A percentile compares a stretch with the other conserved stretches of the same genome.
Conservation (phyloP, 768 basidiomycete species). For the Leccinum incarnatum region DNA sequence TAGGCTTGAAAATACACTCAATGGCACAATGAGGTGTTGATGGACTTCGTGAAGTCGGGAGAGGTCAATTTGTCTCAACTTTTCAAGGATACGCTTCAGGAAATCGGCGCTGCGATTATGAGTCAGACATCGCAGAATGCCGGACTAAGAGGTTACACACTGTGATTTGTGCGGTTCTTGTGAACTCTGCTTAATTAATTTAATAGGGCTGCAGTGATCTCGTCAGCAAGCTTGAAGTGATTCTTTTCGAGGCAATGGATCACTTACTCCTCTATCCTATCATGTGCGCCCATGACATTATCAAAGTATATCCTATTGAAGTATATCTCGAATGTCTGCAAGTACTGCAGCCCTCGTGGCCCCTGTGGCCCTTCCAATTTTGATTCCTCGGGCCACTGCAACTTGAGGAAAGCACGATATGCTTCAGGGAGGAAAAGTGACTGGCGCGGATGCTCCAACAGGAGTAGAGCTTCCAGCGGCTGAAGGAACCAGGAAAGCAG, state of each 20-base stretch:
- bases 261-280: neutral
- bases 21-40: conserved; percentile 1
- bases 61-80: neutral
- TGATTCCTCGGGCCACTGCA: neutral
- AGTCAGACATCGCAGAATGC: neutral
- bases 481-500: conserved; percentile 6
- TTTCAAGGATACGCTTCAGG: neutral
- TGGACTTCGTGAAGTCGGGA: neutral
- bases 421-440: conserved; percentile 3
- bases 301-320: neutral
- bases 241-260: neutral
- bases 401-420: neutral
- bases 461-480: neutral
- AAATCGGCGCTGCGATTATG: neutral
- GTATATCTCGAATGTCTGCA: conserved; percentile 4
- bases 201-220: neutral
- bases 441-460: neutral
- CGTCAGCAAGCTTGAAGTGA: neutral
- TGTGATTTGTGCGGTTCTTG: neutral
- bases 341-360: neutral
- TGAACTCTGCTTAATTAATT: neutral
- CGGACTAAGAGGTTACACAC: neutral
- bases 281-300: neutral
- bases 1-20: neutral
- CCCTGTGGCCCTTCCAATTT: neutral